Percentiles rank a stretch among this genome's conserved stretches.
Conservation (phyloP, 1,284 basidiomycete species). For the Coniferiporia weirii region DNA sequence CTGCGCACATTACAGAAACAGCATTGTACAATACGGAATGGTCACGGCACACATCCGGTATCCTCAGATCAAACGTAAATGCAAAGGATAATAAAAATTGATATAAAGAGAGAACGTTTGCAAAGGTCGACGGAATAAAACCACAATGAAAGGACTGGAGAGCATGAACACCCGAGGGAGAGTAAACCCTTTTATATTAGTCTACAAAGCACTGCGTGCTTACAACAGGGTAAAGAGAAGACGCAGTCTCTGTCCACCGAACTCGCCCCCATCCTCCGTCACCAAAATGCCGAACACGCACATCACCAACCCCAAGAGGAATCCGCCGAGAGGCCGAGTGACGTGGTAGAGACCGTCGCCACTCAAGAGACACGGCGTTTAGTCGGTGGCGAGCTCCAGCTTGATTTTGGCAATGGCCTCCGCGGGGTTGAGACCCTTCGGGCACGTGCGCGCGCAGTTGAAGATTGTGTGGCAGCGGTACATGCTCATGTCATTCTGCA, state of each 20-base stretch:
- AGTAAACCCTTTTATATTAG: neutral
- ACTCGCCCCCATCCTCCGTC: neutral
- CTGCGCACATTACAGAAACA: too few species aligned
- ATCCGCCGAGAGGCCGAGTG: neutral
- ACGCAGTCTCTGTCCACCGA: too few species aligned
- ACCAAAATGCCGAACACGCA: neutral
- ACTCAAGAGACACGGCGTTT: constrained; percentile 20
- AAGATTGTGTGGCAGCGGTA: constrained; percentile 96
- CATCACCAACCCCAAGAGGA: neutral
- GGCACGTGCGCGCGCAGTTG: constrained; percentile 92
- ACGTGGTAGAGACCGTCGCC: too few species aligned
- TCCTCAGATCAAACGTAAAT: too few species aligned
- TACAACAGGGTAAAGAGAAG: neutral
- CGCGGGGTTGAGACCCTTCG: constrained; percentile 93
- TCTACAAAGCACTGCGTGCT: constrained; percentile 1
- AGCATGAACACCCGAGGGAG: neutral
- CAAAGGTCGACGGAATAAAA: too few species aligned
- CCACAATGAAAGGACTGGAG: too few species aligned
- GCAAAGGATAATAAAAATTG: too few species aligned
- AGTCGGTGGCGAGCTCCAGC: constrained; percentile 79
- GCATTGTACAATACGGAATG: too few species aligned
- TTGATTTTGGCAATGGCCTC: constrained; percentile 86
- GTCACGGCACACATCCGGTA: too few species aligned
- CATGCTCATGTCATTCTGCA: constrained; percentile 93
- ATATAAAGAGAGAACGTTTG: too few species aligned